A percentile compares a stretch with the other conserved stretches of the same genome.
Conservation (phyloP, 1,284 basidiomycete species). For the Golubevia pallescens region DNA sequence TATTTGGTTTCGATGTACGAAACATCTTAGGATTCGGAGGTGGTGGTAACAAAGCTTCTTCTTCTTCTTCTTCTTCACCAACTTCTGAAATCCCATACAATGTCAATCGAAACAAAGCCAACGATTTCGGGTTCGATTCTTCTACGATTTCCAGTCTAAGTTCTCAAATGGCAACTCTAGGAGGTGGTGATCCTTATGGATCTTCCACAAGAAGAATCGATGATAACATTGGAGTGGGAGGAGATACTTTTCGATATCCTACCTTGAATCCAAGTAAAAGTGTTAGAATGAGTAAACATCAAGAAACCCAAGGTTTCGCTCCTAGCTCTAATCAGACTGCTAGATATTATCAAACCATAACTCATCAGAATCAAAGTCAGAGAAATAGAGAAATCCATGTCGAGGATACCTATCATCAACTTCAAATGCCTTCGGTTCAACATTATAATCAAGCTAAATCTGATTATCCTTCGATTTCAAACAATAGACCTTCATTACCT, state of each 20-base stretch:
- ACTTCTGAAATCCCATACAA: background rate
- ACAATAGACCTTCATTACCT: too few species aligned
- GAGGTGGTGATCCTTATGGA: background rate
- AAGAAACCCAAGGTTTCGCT: conserved; percentile 22
- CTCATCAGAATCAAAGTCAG: too few species aligned
- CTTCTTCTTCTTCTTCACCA: conserved; percentile 1
- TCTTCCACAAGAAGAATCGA: too few species aligned
- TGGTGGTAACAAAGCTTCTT: background rate
- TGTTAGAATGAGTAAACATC: conserved; percentile 20
- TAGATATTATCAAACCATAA: conserved; percentile 15
- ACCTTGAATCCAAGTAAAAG: conserved; percentile 1
- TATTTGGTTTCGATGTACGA: conserved; percentile 15
- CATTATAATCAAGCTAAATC: too few species aligned
- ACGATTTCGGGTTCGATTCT: background rate
- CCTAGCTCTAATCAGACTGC: conserved; percentile 10
- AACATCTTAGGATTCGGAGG: conserved; percentile 12
- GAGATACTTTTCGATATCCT: conserved; percentile 2
- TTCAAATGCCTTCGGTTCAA: too few species aligned
- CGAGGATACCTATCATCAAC: too few species aligned
- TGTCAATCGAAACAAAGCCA: background rate
- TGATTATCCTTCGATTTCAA: too few species aligned
- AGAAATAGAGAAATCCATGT: too few species aligned
- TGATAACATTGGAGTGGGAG: background rate
- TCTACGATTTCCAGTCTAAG: background rate
- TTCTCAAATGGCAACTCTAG: background rate